These are phyloP conservation scores for Rhodosporidiobolus sp. DNA, from an alignment of 768 basidiomycete species.

Conservation along the genomic window DNA sequence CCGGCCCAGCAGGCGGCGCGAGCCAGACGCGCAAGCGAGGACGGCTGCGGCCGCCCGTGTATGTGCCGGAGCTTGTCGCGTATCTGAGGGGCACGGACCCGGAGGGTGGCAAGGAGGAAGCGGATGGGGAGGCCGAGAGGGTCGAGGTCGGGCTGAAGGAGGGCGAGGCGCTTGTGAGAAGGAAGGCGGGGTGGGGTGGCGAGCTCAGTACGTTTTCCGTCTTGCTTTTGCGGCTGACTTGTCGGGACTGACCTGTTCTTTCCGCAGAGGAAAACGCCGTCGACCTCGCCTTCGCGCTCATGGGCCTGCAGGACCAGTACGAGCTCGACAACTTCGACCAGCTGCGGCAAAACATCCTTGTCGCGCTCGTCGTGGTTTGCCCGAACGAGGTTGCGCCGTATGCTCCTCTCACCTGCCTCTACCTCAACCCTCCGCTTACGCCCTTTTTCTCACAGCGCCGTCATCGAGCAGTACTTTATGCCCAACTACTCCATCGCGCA, in stretches of 20 bases:
- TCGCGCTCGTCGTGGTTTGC: constrained; percentile 73
- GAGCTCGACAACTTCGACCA: constrained; percentile 74
- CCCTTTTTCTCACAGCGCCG: constrained; percentile 54
- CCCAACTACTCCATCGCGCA: constrained; percentile 87
- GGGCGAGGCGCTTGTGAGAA: constrained; percentile 78
- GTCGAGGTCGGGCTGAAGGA: constrained; percentile 74
- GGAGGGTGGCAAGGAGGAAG: constrained; percentile 56
- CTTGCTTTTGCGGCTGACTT: no score
- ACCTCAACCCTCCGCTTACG: background rate
- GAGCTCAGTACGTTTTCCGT: constrained; percentile 68
- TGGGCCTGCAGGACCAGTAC: constrained; percentile 76
- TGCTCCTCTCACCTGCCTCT: constrained; percentile 48
- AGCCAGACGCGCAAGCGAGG: constrained; percentile 75
- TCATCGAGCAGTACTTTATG: constrained; percentile 90
- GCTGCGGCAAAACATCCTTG: constrained; percentile 71
- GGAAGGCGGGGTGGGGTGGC: constrained; percentile 76
- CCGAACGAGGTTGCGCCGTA: constrained; percentile 78
- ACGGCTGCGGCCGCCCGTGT: constrained; percentile 75
- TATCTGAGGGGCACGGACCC: constrained; percentile 61
- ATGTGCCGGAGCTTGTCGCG: constrained; percentile 76
- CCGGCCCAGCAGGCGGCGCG: constrained; percentile 50
- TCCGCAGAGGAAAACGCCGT: constrained; percentile 82
- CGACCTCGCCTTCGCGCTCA: constrained; percentile 68
- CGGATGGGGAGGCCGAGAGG: constrained; percentile 66
- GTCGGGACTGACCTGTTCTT: background rate